Evolutionary conservation across 768 basidiomycete genomes (phyloP).

Genomic region (Kwoniella sp.): DNA sequence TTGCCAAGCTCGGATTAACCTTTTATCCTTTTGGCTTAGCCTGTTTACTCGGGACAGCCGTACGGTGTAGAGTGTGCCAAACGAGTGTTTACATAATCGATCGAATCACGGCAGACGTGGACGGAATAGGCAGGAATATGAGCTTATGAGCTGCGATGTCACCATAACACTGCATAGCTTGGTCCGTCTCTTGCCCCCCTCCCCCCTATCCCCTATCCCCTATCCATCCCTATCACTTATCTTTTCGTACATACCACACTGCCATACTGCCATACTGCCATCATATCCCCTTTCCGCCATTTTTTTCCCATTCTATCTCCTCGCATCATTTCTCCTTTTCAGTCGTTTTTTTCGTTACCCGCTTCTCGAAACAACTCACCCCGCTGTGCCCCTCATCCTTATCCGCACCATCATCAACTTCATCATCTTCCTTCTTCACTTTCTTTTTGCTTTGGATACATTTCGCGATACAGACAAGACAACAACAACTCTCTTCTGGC

Average conservation of each 20-base stretch:
- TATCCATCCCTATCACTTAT: neutral
- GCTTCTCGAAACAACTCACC: neutral
- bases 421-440: neutral
- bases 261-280: neutral
- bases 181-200: too few relatives aligned
- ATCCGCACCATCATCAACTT: neutral
- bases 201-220: neutral
- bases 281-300: neutral
- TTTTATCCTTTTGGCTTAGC: neutral
- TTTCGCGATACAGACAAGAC: too few relatives aligned
- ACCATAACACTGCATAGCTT: neutral
- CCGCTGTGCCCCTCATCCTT: slow-evolving; percentile 7
- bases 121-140: neutral
- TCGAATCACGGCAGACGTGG: neutral
- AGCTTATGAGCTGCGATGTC: neutral
- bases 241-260: neutral
- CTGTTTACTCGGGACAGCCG: neutral
- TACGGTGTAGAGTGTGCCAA: too few relatives aligned
- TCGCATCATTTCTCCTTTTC: neutral
- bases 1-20: slow-evolving; percentile 1
- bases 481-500: neutral
- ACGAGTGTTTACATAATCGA: neutral
- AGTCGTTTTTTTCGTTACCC: neutral
- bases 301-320: neutral
- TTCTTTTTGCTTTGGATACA: neutral